Conservation (phyloP, 225 moss, liverwort and hornwort genomes). For the Thuidium tamariscinum region DNA sequence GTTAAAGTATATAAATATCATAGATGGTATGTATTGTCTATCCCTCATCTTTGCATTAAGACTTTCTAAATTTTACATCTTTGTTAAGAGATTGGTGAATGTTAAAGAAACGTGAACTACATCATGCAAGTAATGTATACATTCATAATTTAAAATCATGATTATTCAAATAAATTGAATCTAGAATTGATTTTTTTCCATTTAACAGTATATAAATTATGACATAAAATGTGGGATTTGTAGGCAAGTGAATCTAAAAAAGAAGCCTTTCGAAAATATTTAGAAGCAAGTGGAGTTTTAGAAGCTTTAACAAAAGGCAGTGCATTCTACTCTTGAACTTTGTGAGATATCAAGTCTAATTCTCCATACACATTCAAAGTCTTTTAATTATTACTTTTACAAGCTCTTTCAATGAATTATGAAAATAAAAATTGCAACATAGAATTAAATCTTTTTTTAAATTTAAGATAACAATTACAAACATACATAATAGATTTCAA, state of each 20-base stretch:
- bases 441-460: too few relatives aligned
- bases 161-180: background rate
- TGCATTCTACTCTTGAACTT: background rate
- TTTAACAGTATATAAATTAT: background rate
- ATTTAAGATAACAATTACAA: background rate
- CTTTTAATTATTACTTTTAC: background rate
- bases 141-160: background rate
- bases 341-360: constrained; percentile 3
- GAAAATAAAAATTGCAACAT: background rate
- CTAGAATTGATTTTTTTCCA: background rate
- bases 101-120: background rate
- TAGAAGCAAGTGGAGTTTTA: constrained; percentile 82
- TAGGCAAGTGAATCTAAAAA: constrained; percentile 97
- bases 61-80: fast-evolving
- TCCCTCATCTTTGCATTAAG: background rate
- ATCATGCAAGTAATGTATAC: background rate
- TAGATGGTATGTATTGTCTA: background rate
- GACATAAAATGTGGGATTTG: background rate
- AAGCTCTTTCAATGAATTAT: background rate
- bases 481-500: fast-evolving
- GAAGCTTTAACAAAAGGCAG: constrained; percentile 87
- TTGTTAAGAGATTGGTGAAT: background rate
- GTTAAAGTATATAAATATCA: background rate
- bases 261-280: constrained; percentile 86
- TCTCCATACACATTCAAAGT: background rate